These are phyloP conservation scores for Pseudogymnoascus sp. DNA, from an alignment of 2,329 filamentous ascomycete genomes.

Conservation along the genomic window DNA sequence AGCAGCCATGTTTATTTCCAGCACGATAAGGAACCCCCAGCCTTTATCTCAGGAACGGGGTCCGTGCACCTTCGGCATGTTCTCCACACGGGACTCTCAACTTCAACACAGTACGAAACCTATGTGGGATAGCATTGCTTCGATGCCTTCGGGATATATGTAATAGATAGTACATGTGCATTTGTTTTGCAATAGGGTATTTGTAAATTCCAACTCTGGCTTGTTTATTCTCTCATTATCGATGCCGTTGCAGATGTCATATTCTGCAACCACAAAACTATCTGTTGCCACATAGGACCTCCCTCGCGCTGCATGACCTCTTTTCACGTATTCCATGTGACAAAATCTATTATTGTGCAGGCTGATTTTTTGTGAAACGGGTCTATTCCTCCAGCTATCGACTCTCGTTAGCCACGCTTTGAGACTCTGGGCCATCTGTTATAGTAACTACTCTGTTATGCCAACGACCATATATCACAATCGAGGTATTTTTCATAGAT, in stretches of 20 bases:
- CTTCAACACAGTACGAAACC: neutral
- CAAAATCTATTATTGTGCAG: no score
- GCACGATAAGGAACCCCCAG: neutral
- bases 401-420: no score
- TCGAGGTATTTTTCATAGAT: neutral
- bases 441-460: neutral
- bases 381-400: no score
- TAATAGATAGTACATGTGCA: neutral
- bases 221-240: no score
- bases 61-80: neutral
- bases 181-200: neutral
- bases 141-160: neutral
- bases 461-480: neutral
- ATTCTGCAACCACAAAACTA: no score
- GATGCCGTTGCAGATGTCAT: no score
- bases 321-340: no score
- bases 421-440: no score
- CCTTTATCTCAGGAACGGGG: neutral
- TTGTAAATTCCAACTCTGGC: neutral
- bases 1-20: constrained; percentile 1
- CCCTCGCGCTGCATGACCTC: no score
- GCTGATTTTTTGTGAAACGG: no score
- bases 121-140: neutral
- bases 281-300: no score
- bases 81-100: neutral